phyloP scores from a whole-genome alignment of 106 monocot species.

The Apostasia ramifera region DNA sequence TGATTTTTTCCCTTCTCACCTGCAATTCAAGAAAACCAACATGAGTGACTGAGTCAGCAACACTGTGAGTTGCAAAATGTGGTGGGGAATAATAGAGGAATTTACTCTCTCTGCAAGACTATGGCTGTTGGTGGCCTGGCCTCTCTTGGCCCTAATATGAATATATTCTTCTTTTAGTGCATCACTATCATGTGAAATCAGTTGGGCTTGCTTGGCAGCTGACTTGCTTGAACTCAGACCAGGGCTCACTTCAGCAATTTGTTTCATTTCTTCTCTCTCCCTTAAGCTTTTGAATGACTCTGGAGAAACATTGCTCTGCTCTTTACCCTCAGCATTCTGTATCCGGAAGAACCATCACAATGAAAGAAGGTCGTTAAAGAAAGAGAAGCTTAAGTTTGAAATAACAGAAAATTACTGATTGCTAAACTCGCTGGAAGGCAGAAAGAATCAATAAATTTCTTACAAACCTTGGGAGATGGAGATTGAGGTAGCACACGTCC shows the following conservation, averaged over 20 bases:
- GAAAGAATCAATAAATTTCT: neutral
- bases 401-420: neutral
- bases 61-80: neutral
- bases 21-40: conserved; percentile 12
- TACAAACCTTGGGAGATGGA: conserved; percentile 13
- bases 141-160: conserved; percentile 78
- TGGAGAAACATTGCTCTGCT: conserved; percentile 17
- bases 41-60: neutral
- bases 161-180: conserved; percentile 44
- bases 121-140: conserved; percentile 89
- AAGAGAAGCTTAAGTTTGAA: neutral
- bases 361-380: neutral
- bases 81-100: neutral
- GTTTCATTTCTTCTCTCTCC: conserved; percentile 31
- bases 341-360: neutral
- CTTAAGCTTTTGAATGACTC: conserved; percentile 12
- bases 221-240: conserved; percentile 6
- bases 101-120: conserved; percentile 86
- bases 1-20: conserved; percentile 91
- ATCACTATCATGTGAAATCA: conserved; percentile 17
- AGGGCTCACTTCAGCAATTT: conserved; percentile 8
- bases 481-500: conserved; percentile 11
- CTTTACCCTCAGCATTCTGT: conserved; percentile 17
- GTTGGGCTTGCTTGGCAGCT: conserved; percentile 20
- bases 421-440: neutral